Base-by-base conservation (phyloP, 1,284 basidiomycete species). In the Microbotryum scabiosae region DNA sequence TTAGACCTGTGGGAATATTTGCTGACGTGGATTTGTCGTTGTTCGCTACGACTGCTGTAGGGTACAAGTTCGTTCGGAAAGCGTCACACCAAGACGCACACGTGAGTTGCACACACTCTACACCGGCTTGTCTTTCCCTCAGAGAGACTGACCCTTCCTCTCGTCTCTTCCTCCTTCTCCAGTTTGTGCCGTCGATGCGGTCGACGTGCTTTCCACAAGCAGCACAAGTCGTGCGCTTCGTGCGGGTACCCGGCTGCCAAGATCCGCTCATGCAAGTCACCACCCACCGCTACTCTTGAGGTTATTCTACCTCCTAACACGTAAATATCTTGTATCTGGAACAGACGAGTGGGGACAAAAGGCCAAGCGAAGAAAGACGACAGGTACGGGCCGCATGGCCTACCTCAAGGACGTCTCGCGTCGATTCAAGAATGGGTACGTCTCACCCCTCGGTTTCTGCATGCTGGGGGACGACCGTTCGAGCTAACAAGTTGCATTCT, bases 51-150 rank as follows among this genome's bases (percentile, higher is more conserved):
- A 23, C 47, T 23, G 26, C 26, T 52, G 25, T 32, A 68, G 62
- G 67, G 67, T 64, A 68, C 67, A 50, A 64, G 59, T 52, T 68
- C 67, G 45, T 66, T 66, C 78, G 90, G 90, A 90, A 93, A 93
- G 83, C 83, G 88, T 77, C 93, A 96, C 86, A 90, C 90, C 74
- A 98, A 98, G 84, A 87, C 90, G 75, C 94, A 97, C 85, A 96
- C 92, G 61, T 62, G 73, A 60, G 74, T 70, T 68, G 10, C 9
- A 30, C 8, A 30, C 30, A 30, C 30, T 30, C 30, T 30, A 8
- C 30, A 9, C 32, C 23, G 55, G 6, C 25, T 10, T 45, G 32
- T 14, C 55, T 20, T 12, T 0, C 47, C 6, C 50, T 30, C 30
- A 30, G 5, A 30, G 8, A 30, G 7, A 21, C 51, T 25, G 25